A percentile compares a stretch with the other conserved stretches of the same genome.
Evolutionary conservation across 2,329 filamentous ascomycete species (phyloP).

Genomic region (Thelonectria blattea): DNA sequence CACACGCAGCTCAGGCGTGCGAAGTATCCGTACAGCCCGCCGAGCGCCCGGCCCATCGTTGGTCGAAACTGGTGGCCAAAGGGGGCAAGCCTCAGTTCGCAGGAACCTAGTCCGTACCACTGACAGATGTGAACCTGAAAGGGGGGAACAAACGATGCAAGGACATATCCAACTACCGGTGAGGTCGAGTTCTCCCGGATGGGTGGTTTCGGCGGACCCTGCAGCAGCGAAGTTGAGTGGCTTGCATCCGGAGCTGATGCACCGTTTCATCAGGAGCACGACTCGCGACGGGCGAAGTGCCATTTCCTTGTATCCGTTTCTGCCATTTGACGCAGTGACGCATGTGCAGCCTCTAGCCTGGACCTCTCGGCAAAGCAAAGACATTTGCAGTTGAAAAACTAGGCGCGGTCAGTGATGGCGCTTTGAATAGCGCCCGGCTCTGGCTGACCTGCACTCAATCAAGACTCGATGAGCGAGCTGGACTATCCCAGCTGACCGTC

Average conservation of each 20-base stretch:
- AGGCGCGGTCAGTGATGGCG: conserved; percentile 10
- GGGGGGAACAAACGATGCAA: background rate
- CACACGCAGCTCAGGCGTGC: conserved; percentile 7
- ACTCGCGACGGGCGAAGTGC: background rate
- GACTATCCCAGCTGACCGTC: conserved; percentile 18
- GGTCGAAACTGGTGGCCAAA: conserved; percentile 24
- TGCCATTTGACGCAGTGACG: background rate
- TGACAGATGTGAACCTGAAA: background rate
- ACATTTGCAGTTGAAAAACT: conserved; percentile 8
- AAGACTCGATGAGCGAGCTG: background rate
- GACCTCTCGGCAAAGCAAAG: background rate
- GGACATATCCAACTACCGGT: background rate
- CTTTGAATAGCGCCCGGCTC: conserved; percentile 16
- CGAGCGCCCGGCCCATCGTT: conserved; percentile 19
- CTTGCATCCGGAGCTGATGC: conserved; percentile 20
- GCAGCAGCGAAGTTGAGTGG: background rate
- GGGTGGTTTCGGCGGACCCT: conserved; percentile 12
- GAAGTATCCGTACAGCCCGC: conserved; percentile 8
- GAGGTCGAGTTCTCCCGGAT: conserved; percentile 12
- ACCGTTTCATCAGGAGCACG: conserved; percentile 10
- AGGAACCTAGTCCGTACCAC: conserved; percentile 22
- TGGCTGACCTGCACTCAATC: conserved; percentile 16
- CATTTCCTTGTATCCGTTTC: background rate
- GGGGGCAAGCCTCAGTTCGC: conserved; percentile 15
- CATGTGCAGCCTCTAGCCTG: conserved; percentile 7